These are phyloP conservation scores for Coniochaeta pulveracea DNA, from an alignment of 2,329 filamentous ascomycete genomes.

Conservation along the genomic window DNA sequence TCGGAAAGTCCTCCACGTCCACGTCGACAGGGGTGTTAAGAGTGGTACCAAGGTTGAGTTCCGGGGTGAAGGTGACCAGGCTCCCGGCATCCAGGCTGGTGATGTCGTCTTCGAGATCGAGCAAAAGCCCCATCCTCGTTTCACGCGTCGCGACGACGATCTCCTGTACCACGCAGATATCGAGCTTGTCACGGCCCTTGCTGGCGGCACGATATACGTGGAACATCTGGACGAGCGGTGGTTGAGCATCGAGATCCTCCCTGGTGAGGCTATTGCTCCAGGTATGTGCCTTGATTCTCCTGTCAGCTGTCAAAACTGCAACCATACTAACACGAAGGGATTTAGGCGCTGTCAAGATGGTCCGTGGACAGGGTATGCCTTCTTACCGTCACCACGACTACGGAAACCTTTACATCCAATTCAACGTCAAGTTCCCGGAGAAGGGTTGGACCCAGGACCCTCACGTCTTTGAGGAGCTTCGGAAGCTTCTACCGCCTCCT, in stretches of 20 bases:
- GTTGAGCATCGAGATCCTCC: constrained; percentile 85
- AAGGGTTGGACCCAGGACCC: constrained; percentile 57
- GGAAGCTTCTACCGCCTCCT: constrained; percentile 70
- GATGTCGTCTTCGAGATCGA: constrained; percentile 99
- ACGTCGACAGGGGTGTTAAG: constrained; percentile 89
- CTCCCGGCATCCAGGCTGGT: constrained; percentile 83
- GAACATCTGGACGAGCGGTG: constrained; percentile 97
- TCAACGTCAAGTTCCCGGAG: constrained; percentile 93
- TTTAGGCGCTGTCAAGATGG: constrained; percentile 79
- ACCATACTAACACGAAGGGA: constrained; percentile 12
- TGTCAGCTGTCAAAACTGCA: neutral
- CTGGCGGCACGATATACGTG: constrained; percentile 80
- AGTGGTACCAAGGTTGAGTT: constrained; percentile 96
- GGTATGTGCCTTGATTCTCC: constrained; percentile 53
- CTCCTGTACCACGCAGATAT: constrained; percentile 93
- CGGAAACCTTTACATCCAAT: constrained; percentile 95
- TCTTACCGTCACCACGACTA: constrained; percentile 89
- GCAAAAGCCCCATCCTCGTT: constrained; percentile 93
- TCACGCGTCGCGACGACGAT: constrained; percentile 93
- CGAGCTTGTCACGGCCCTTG: constrained; percentile 87
- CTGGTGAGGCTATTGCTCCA: constrained; percentile 88
- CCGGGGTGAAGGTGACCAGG: constrained; percentile 90
- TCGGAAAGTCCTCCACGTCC: constrained; percentile 95
- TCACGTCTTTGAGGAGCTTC: constrained; percentile 66
- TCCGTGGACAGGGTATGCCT: constrained; percentile 96